Conservation (phyloP, 768 basidiomycete genomes). For the Cystofilobasidium ferigula region DNA sequence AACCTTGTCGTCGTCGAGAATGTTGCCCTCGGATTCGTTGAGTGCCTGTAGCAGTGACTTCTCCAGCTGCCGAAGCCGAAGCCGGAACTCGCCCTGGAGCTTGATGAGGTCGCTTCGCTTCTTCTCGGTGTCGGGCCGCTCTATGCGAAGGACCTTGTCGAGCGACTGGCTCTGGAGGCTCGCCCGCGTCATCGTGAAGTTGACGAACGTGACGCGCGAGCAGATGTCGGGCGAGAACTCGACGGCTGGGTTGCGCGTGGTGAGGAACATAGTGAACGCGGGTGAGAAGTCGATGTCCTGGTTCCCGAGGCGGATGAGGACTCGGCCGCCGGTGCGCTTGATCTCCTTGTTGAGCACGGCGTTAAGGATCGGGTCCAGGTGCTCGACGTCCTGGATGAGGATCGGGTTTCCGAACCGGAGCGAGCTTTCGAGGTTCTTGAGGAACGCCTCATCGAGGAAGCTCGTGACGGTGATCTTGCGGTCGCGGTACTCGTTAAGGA, state of each 20-base stretch:
- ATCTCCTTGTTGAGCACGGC: constrained; percentile 95
- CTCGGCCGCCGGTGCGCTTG: constrained; percentile 87
- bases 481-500: constrained; percentile 87
- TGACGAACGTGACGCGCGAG: constrained; percentile 89
- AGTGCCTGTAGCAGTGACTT: constrained; percentile 84
- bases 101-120: constrained; percentile 95
- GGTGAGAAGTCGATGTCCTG: constrained; percentile 99
- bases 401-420: constrained; percentile 95
- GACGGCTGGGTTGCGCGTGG: constrained; percentile 90
- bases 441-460: constrained; percentile 96
- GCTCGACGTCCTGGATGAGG: constrained; percentile 94
- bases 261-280: constrained; percentile 99
- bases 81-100: constrained; percentile 92
- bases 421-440: constrained; percentile 97
- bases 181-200: constrained; percentile 96
- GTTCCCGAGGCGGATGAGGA: constrained; percentile 86
- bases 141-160: constrained; percentile 91
- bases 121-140: constrained; percentile 89
- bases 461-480: constrained; percentile 96
- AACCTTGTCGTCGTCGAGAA: constrained; percentile 89
- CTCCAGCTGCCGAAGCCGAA: constrained; percentile 83
- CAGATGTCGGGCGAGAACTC: constrained; percentile 98
- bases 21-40: constrained; percentile 93
- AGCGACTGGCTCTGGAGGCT: constrained; percentile 97
- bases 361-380: constrained; percentile 92